Conservation (phyloP, 768 basidiomycete species). For the Lepiota subincarnata region DNA sequence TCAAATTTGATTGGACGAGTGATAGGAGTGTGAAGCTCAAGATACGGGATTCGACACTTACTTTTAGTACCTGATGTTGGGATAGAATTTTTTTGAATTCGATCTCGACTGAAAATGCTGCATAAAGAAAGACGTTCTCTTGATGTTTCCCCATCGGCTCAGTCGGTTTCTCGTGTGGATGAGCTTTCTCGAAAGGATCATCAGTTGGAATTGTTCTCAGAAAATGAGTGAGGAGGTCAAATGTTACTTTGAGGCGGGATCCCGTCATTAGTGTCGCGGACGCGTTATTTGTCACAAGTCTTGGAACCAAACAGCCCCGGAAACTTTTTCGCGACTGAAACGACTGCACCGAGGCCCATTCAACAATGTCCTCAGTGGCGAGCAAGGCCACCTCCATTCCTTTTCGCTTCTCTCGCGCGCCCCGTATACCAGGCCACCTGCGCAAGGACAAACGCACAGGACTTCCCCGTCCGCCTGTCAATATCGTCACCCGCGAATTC, state of each 20-base stretch:
- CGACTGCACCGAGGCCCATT: background rate
- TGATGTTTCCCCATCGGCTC: no score
- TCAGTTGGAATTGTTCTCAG: no score
- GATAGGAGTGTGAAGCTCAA: conserved; percentile 80
- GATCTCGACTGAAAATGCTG: background rate
- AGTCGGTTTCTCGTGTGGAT: no score
- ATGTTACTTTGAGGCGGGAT: no score
- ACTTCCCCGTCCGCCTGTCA: conserved; percentile 73
- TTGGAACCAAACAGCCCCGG: background rate
- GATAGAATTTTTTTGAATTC: background rate
- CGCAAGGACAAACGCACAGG: conserved; percentile 43
- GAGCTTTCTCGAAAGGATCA: no score
- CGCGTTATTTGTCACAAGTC: conserved; percentile 5
- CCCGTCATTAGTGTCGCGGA: background rate
- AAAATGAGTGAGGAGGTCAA: no score
- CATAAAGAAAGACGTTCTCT: no score
- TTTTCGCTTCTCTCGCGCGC: conserved; percentile 49
- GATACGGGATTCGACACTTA: conserved; percentile 78
- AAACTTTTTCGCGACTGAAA: background rate
- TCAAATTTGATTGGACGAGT: conserved; percentile 81
- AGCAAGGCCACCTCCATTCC: conserved; percentile 3
- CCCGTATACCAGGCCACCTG: conserved; percentile 40
- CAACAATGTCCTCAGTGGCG: conserved; percentile 2
- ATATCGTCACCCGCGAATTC: conserved; percentile 63
- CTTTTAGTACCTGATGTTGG: conserved; percentile 68